A percentile compares a stretch with the other conserved stretches of the same genome.
phyloP scores from a whole-genome alignment of 2,329 filamentous ascomycete genomes.

The Dothidotthia symphoricarpi region DNA sequence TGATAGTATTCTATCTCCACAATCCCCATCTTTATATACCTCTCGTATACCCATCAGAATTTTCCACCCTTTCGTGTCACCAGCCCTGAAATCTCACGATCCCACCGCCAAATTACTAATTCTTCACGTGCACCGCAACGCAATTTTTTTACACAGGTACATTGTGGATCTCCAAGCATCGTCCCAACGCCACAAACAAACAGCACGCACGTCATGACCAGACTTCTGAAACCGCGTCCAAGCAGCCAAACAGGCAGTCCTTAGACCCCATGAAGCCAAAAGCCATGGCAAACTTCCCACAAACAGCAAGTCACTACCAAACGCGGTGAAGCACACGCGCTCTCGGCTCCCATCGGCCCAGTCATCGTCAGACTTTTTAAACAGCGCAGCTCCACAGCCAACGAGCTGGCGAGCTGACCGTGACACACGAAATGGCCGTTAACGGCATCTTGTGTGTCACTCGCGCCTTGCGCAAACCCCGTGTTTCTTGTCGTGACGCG shows the following conservation, averaged over 20 bases:
- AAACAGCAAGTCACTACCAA: too few species aligned
- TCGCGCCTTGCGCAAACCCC: constrained; percentile 9
- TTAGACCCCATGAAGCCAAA: too few species aligned
- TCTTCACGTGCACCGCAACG: neutral
- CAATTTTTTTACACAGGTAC: too few species aligned
- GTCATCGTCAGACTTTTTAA: constrained; percentile 2
- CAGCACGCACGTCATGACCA: too few species aligned
- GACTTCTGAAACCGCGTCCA: too few species aligned
- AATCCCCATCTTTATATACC: constrained; percentile 13
- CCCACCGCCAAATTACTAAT: constrained; percentile 9
- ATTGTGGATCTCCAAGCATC: too few species aligned
- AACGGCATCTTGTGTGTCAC: constrained; percentile 28
- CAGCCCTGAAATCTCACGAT: constrained; percentile 5
- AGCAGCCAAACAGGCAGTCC: too few species aligned
- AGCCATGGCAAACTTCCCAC: too few species aligned
- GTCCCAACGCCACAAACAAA: too few species aligned
- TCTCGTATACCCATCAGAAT: constrained; percentile 5
- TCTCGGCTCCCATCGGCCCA: constrained; percentile 4
- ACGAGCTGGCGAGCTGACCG: constrained; percentile 1
- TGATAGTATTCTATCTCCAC: neutral
- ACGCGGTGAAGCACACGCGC: neutral
- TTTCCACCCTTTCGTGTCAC: neutral
- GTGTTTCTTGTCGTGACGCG: constrained; percentile 13
- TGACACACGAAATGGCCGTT: constrained; percentile 25
- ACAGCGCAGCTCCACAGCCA: constrained; percentile 7